Evolutionary conservation across 768 basidiomycete species (phyloP).

Genomic region (Boletus fagicola): DNA sequence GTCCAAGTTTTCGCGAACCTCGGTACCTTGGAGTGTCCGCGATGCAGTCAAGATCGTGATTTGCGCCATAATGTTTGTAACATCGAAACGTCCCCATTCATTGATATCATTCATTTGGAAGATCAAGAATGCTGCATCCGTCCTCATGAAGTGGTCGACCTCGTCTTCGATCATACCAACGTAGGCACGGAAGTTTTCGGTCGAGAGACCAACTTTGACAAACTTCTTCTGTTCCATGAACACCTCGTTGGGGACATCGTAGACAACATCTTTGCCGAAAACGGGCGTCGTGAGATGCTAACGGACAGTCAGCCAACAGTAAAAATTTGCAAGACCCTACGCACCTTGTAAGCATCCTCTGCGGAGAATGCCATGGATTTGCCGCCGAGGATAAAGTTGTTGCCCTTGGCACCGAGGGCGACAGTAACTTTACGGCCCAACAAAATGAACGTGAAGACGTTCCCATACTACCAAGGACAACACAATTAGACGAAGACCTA

Average conservation of each 20-base stretch:
- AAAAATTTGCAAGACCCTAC: slow-evolving; percentile 13
- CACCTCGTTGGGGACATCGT: slow-evolving; percentile 92
- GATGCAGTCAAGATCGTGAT: slow-evolving; percentile 95
- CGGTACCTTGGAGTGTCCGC: slow-evolving; percentile 88
- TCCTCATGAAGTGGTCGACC: slow-evolving; percentile 65
- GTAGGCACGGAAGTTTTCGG: slow-evolving; percentile 87
- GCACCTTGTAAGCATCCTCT: slow-evolving; percentile 93
- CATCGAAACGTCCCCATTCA: slow-evolving; percentile 79
- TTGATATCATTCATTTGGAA: slow-evolving; percentile 65
- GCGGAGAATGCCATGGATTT: slow-evolving; percentile 90
- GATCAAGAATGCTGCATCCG: slow-evolving; percentile 59
- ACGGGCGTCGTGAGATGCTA: slow-evolving; percentile 92
- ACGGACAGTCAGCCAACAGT: not conserved
- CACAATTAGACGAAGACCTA: not conserved
- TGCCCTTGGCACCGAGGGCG: slow-evolving; percentile 86
- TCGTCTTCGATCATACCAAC: slow-evolving; percentile 77
- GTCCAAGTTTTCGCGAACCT: slow-evolving; percentile 77
- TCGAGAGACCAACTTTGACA: slow-evolving; percentile 92
- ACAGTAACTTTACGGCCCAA: slow-evolving; percentile 90
- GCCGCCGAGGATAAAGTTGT: slow-evolving; percentile 92
- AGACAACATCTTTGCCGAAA: slow-evolving; percentile 97
- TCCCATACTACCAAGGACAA: slow-evolving; percentile 66
- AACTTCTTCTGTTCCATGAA: slow-evolving; percentile 99
- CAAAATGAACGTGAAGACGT: slow-evolving; percentile 95
- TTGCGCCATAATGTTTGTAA: slow-evolving; percentile 70